phyloP scores from a whole-genome alignment of 352 stramenopile species.

The Phytophthora citrophthora region DNA sequence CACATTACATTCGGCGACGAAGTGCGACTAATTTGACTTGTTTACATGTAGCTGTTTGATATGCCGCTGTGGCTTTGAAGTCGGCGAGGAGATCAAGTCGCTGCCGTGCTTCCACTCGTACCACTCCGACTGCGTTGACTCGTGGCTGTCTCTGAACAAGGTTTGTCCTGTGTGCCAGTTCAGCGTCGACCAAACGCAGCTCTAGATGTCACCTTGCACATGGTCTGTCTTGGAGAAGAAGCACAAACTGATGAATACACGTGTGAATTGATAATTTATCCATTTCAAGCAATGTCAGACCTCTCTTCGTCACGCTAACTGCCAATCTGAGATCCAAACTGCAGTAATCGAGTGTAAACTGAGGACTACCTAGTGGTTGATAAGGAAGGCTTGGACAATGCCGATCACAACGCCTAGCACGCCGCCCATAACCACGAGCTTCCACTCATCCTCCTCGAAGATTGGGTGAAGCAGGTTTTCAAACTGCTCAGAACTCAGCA shows the following conservation, averaged over 20 bases:
- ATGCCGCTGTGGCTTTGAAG: constrained; percentile 90
- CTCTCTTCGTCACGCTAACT: constrained; percentile 4
- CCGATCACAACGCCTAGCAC: constrained; percentile 93
- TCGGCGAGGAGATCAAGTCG: constrained; percentile 93
- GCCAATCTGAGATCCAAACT: constrained; percentile 4
- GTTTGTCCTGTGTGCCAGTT: constrained; percentile 92
- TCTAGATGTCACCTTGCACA: constrained; percentile 16
- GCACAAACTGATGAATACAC: constrained; percentile 41
- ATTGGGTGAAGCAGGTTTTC: constrained; percentile 97
- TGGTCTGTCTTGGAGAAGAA: constrained; percentile 9
- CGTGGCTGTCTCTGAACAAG: constrained; percentile 93
- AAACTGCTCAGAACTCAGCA: constrained; percentile 90
- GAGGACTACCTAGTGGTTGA: constrained; percentile 65
- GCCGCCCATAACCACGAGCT: constrained; percentile 96
- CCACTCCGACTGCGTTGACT: constrained; percentile 93
- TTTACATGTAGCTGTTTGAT: constrained; percentile 84
- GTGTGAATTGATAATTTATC: constrained; percentile 64
- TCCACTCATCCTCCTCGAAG: constrained; percentile 99
- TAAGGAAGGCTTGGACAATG: constrained; percentile 91
- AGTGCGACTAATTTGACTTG: background rate
- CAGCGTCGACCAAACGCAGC: constrained; percentile 65
- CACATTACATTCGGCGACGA: too few species aligned
- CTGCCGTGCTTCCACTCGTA: constrained; percentile 95
- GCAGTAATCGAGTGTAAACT: constrained; percentile 1
- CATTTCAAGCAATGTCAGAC: constrained; percentile 28